These are phyloP conservation scores for Botrytis galanthina DNA, from an alignment of 2,329 filamentous ascomycete genomes.

Conservation along the genomic window DNA sequence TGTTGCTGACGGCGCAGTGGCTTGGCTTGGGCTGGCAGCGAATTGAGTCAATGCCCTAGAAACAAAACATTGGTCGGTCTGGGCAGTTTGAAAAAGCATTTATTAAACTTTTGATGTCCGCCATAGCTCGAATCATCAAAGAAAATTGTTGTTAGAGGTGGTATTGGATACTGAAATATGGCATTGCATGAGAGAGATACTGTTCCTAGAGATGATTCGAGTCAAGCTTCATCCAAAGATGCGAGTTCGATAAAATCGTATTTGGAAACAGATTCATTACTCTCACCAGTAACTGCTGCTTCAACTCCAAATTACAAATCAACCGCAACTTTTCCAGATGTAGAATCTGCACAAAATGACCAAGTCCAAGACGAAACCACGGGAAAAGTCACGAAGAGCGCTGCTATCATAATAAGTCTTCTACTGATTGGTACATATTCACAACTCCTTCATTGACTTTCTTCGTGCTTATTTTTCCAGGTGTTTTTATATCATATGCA, in stretches of 20 bases:
- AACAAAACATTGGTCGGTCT: not conserved
- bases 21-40: not conserved
- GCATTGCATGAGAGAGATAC: constrained; percentile 7
- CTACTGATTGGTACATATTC: constrained; percentile 27
- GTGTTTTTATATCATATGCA: constrained; percentile 64
- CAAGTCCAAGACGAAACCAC: not conserved
- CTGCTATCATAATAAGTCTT: constrained; percentile 28
- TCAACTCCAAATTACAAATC: constrained; percentile 22
- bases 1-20: not conserved
- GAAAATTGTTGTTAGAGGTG: not conserved
- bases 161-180: constrained; percentile 1
- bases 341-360: constrained; percentile 13
- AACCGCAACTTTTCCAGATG: not conserved
- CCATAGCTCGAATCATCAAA: not conserved
- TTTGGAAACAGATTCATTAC: constrained; percentile 18
- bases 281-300: constrained; percentile 12
- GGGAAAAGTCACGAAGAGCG: not conserved
- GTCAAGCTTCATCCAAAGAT: constrained; percentile 11
- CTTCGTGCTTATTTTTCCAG: constrained; percentile 35
- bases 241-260: constrained; percentile 3
- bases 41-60: not conserved
- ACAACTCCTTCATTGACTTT: not conserved
- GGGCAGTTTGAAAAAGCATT: not conserved
- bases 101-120: not conserved
- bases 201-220: not conserved